These are phyloP conservation scores for Nannizziopsis barbatae DNA, from an alignment of 2,329 filamentous ascomycete species.

Conservation along the genomic window DNA sequence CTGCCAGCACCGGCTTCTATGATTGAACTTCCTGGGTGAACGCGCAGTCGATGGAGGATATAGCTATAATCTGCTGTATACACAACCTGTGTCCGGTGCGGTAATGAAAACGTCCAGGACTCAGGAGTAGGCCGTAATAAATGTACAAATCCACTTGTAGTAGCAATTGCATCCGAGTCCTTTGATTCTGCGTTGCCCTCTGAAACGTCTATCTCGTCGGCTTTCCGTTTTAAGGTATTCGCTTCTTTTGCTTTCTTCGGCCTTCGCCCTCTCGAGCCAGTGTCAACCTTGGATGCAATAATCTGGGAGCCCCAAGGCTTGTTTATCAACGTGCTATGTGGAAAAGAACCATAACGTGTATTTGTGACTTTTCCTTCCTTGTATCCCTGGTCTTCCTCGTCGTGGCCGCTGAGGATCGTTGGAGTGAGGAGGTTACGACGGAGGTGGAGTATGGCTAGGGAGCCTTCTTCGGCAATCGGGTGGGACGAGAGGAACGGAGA, in stretches of 20 bases:
- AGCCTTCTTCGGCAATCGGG: constrained; percentile 48
- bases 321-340: constrained; percentile 63
- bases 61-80: constrained; percentile 46
- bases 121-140: constrained; percentile 41
- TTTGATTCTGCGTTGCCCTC: constrained; percentile 21
- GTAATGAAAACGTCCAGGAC: constrained; percentile 41
- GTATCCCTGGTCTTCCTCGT: constrained; percentile 58
- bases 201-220: constrained; percentile 30
- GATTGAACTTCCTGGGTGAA: constrained; percentile 35
- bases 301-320: constrained; percentile 88
- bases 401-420: constrained; percentile 53
- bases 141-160: constrained; percentile 40
- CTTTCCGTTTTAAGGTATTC: constrained; percentile 15
- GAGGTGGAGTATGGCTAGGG: constrained; percentile 73
- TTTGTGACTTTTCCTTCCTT: constrained; percentile 70
- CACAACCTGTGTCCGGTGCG: constrained; percentile 43
- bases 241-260: constrained; percentile 30
- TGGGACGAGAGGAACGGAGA: constrained; percentile 75
- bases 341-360: constrained; percentile 86
- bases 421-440: constrained; percentile 78
- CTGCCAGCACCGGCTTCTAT: constrained; percentile 44
- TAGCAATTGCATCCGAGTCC: constrained; percentile 27
- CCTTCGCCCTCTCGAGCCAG: constrained; percentile 71
- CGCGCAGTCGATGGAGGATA: constrained; percentile 39
- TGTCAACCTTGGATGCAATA: constrained; percentile 78